Percentiles rank a stretch among this genome's conserved stretches.
phyloP scores from a whole-genome alignment of 2,329 filamentous ascomycete genomes.

The Didymella pomorum region DNA sequence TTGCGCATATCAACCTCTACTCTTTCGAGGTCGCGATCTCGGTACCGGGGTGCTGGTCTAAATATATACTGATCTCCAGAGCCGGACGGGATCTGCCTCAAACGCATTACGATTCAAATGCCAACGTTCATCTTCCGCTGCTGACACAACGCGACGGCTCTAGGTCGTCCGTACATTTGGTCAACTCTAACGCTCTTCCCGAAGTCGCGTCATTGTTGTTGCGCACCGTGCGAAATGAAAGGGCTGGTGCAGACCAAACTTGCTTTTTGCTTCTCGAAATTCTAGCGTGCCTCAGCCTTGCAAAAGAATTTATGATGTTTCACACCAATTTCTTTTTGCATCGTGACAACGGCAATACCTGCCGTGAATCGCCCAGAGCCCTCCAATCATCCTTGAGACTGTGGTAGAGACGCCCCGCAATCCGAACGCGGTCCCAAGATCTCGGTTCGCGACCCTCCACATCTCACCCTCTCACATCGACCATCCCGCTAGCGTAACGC shows the following conservation, averaged over 20 bases:
- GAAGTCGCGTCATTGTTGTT: constrained; percentile 12
- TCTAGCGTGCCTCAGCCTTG: constrained; percentile 29
- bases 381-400: constrained; percentile 14
- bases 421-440: constrained; percentile 7
- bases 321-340: constrained; percentile 20
- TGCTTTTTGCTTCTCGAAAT: constrained; percentile 29
- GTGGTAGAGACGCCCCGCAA: constrained; percentile 11
- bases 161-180: constrained; percentile 2
- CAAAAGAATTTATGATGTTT: constrained; percentile 18
- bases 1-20: constrained; percentile 13
- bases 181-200: constrained; percentile 11
- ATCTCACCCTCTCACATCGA: constrained; percentile 15
- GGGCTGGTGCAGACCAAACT: constrained; percentile 4
- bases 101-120: constrained; percentile 16
- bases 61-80: constrained; percentile 16
- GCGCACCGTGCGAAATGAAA: constrained; percentile 10
- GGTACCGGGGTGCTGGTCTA: constrained; percentile 11
- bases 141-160: constrained; percentile 10
- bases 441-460: constrained; percentile 17
- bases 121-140: constrained; percentile 11
- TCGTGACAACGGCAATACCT: constrained; percentile 12
- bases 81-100: constrained; percentile 18
- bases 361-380: constrained; percentile 2
- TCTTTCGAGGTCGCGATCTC: constrained; percentile 4
- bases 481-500: constrained; percentile 16